Conservation (phyloP, 2,329 filamentous ascomycete species). For the Metarhizium humberi region DNA sequence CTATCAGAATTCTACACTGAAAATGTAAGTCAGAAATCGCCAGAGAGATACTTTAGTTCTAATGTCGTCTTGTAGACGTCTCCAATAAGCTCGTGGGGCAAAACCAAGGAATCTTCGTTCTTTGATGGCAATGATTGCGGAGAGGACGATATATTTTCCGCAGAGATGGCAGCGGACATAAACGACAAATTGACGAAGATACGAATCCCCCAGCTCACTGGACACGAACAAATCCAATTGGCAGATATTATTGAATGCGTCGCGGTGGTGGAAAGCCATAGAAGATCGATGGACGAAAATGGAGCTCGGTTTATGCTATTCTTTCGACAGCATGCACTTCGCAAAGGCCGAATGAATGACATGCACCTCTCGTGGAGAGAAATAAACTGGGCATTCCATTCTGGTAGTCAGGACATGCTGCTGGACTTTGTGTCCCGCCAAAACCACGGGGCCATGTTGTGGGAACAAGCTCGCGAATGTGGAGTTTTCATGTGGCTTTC, state of each 20-base stretch:
- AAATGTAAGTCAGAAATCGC: constrained; percentile 3
- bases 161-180: constrained; percentile 59
- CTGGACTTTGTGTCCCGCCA: constrained; percentile 73
- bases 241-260: constrained; percentile 79
- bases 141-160: constrained; percentile 57
- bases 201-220: constrained; percentile 70
- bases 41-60: neutral
- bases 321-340: constrained; percentile 71
- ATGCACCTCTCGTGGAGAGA: constrained; percentile 67
- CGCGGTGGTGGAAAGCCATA: constrained; percentile 75
- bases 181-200: constrained; percentile 69
- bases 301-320: constrained; percentile 81
- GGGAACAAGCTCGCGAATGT: constrained; percentile 76
- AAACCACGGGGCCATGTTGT: constrained; percentile 69
- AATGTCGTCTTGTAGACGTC: neutral
- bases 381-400: constrained; percentile 80
- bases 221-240: constrained; percentile 77
- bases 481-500: constrained; percentile 94
- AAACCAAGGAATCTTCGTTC: constrained; percentile 24
- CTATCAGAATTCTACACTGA: constrained; percentile 2
- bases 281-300: constrained; percentile 83
- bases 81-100: constrained; percentile 11
- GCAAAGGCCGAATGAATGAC: constrained; percentile 54
- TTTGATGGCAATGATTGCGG: constrained; percentile 33
- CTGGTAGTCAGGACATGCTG: constrained; percentile 79